phyloP scores from a whole-genome alignment of 1,284 basidiomycete genomes.

The Apiotrichum veenhuisii region DNA sequence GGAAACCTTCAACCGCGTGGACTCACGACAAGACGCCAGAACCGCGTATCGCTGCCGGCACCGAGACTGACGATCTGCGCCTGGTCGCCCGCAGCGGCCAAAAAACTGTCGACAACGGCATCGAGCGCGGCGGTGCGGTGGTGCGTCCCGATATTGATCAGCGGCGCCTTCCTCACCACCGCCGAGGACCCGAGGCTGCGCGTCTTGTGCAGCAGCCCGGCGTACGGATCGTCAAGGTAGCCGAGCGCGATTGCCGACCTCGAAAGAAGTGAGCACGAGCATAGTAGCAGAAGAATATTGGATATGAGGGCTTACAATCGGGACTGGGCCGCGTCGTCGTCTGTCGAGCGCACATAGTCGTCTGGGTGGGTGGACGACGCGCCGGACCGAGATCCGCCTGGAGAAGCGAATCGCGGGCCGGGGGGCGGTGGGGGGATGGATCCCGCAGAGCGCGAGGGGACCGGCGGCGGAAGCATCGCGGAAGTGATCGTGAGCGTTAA shows the following conservation, averaged over 20 bases:
- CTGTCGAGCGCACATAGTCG: conserved; percentile 65
- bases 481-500: neutral
- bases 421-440: neutral
- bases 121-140: conserved; percentile 80
- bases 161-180: conserved; percentile 56
- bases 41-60: conserved; percentile 88
- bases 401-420: too few species aligned
- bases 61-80: conserved; percentile 84
- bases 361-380: conserved; percentile 52
- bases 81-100: conserved; percentile 47
- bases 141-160: conserved; percentile 95
- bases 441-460: neutral
- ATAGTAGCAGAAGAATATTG: neutral
- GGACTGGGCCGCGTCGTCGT: conserved; percentile 69
- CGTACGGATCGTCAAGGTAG: conserved; percentile 72
- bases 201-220: conserved; percentile 57
- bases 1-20: too few species aligned
- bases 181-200: neutral
- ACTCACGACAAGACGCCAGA: conserved; percentile 82
- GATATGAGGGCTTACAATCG: conserved; percentile 56
- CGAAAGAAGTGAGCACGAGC: too few species aligned
- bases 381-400: too few species aligned
- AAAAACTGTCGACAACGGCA: conserved; percentile 67
- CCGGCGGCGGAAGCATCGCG: conserved; percentile 15
- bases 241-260: conserved; percentile 65